Conservation (phyloP, 495 filamentous ascomycete genomes). For the Xylaria acuta region DNA sequence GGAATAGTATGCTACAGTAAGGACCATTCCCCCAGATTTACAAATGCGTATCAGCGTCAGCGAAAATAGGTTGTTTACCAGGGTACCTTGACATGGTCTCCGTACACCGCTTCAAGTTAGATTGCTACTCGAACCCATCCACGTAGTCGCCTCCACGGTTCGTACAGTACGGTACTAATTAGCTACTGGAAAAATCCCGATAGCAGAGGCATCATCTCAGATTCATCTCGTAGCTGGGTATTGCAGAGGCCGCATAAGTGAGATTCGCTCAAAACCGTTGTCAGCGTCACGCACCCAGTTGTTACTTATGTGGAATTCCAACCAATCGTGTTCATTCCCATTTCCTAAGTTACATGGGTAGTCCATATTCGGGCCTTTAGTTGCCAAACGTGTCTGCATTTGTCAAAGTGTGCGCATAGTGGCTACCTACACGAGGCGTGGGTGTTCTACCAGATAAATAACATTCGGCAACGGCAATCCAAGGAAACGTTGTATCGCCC, state of each 20-base stretch:
- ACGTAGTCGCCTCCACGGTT: constrained; percentile 11
- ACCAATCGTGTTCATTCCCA: constrained; percentile 16
- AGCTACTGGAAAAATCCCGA: not conserved
- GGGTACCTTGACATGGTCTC: constrained; percentile 8
- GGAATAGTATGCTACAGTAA: constrained; percentile 24
- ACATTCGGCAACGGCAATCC: constrained; percentile 6
- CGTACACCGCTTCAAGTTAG: constrained; percentile 23
- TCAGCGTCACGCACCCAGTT: constrained; percentile 12
- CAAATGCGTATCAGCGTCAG: constrained; percentile 24
- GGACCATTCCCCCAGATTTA: constrained; percentile 28
- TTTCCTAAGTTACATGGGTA: constrained; percentile 11
- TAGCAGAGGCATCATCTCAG: constrained; percentile 6
- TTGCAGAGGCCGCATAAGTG: not conserved
- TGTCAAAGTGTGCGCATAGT: constrained; percentile 8
- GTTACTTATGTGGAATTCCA: constrained; percentile 1
- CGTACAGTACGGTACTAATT: constrained; percentile 14
- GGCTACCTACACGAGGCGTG: constrained; percentile 1
- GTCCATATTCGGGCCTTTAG: constrained; percentile 26
- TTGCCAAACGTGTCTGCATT: constrained; percentile 14
- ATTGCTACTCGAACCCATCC: constrained; percentile 9
- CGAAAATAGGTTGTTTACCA: constrained; percentile 14
- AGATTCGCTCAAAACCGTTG: constrained; percentile 20
- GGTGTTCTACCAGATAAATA: constrained; percentile 8
- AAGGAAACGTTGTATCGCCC: constrained; percentile 19
- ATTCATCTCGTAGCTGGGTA: not conserved